Evolutionary conservation across 495 filamentous ascomycete genomes (phyloP).

Genomic region (Lophiostoma macrostomum): DNA sequence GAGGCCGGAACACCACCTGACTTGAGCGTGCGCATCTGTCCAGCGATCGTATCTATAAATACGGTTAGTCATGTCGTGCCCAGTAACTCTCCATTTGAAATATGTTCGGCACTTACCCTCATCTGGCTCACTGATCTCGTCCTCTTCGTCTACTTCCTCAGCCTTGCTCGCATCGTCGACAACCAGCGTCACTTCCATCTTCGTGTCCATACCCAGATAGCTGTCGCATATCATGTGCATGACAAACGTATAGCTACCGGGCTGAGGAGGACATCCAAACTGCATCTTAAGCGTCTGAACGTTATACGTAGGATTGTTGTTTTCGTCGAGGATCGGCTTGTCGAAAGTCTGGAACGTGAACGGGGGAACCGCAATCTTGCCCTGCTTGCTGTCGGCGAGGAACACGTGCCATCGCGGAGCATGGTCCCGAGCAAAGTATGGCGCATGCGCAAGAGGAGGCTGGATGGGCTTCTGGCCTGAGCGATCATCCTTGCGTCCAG

Average conservation of each 20-base stretch:
- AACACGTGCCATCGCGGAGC: slow-evolving; percentile 90
- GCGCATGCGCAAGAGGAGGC: slow-evolving; percentile 81
- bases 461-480: slow-evolving; percentile 63
- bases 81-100: slow-evolving; percentile 3
- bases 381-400: slow-evolving; percentile 87
- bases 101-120: slow-evolving; percentile 65
- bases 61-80: slow-evolving; percentile 6
- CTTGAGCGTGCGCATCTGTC: slow-evolving; percentile 90
- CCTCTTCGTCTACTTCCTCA: slow-evolving; percentile 71
- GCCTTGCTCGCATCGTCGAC: slow-evolving; percentile 91
- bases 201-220: slow-evolving; percentile 88
- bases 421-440: slow-evolving; percentile 84
- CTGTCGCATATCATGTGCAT: slow-evolving; percentile 91
- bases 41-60: slow-evolving; percentile 81
- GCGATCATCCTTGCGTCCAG: slow-evolving; percentile 68
- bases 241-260: slow-evolving; percentile 85
- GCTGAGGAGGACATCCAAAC: slow-evolving; percentile 91
- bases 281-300: slow-evolving; percentile 96
- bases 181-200: slow-evolving; percentile 78
- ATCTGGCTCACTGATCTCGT: slow-evolving; percentile 96
- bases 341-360: slow-evolving; percentile 89
- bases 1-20: slow-evolving; percentile 54
- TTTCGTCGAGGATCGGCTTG: slow-evolving; percentile 71
- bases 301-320: slow-evolving; percentile 78
- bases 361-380: slow-evolving; percentile 90